Evolutionary conservation across 345 rosid species (phyloP).

Genomic region (Punica granatum): DNA sequence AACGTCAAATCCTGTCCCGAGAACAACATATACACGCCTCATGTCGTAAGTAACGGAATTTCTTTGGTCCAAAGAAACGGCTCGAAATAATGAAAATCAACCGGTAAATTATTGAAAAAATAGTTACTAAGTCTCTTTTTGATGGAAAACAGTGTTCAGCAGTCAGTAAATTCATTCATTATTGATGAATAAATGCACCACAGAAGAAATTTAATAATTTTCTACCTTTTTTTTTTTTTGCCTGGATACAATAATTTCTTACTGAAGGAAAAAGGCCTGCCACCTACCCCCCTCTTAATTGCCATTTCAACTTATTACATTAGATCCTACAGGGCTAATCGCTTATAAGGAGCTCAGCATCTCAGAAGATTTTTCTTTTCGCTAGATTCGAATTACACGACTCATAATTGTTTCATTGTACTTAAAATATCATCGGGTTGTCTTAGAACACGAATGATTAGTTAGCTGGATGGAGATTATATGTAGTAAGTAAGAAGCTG

Average conservation of each 20-base stretch:
- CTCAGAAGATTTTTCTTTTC: no score
- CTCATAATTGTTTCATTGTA: no score
- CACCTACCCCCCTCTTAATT: neutral
- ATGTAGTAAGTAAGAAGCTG: no score
- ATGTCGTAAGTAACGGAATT: neutral
- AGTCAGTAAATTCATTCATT: no score
- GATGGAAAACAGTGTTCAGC: neutral
- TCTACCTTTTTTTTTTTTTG: no score
- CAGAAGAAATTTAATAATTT: no score
- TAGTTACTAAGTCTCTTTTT: neutral
- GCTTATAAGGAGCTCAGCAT: neutral
- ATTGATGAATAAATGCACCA: no score
- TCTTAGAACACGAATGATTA: neutral
- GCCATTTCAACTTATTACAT: neutral
- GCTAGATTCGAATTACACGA: neutral
- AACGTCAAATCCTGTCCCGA: slow-evolving; percentile 39
- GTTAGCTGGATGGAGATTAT: no score
- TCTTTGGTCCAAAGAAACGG: no score
- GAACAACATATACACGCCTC: neutral
- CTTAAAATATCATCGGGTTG: neutral
- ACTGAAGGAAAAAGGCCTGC: neutral
- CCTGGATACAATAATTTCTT: neutral
- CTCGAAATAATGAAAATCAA: no score
- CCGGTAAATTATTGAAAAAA: no score
- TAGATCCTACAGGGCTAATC: neutral